These are phyloP conservation scores for Talaromyces sp. DNA, from an alignment of 2,329 filamentous ascomycete species.

Conservation along the genomic window DNA sequence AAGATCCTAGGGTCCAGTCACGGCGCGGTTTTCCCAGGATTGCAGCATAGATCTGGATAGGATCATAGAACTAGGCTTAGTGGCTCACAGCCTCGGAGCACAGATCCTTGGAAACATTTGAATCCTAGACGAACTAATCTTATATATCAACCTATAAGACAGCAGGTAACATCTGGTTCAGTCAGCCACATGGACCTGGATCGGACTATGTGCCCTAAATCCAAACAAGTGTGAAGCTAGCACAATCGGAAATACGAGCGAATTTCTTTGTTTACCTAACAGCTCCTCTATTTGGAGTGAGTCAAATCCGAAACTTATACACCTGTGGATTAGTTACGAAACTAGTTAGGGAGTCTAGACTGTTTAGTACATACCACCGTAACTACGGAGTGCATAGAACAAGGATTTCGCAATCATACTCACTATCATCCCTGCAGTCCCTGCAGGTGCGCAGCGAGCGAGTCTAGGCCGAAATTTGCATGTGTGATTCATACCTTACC, in stretches of 20 bases:
- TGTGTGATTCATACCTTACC: neutral
- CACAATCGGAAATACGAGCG: neutral
- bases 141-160: neutral
- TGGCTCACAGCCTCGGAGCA: neutral
- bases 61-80: neutral
- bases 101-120: neutral
- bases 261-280: no score
- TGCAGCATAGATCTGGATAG: no score
- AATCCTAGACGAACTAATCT: neutral
- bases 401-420: neutral
- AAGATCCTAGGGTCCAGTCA: no score
- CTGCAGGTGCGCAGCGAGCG: neutral
- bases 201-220: neutral
- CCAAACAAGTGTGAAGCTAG: neutral
- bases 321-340: no score
- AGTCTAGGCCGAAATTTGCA: neutral
- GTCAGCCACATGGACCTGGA: constrained; percentile 12
- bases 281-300: no score
- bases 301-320: no score
- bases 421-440: neutral
- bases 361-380: neutral
- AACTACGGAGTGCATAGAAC: neutral
- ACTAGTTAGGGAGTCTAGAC: neutral
- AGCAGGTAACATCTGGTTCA: neutral
- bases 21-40: no score